Evolutionary conservation across 2,329 filamentous ascomycete genomes (phyloP), one percentile per base, ranked within the genome.

Genomic region (Talaromyces verruculosus): DNA sequence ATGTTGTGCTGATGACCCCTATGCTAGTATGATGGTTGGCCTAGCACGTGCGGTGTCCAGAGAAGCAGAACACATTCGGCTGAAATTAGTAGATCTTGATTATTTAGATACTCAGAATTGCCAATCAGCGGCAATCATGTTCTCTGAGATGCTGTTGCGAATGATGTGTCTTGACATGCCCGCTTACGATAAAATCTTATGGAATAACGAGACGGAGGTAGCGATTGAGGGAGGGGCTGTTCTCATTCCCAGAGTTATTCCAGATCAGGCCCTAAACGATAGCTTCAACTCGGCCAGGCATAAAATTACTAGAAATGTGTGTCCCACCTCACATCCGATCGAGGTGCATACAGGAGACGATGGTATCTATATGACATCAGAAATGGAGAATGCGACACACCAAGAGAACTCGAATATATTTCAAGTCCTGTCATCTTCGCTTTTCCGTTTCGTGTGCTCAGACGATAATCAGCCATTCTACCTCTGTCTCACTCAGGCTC

Each of bases 121-220:
- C 8, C 53, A 53, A 5, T 33, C 49, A 33, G 2, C 4, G 25
- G 49, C 57, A 30, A 41, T 15, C 15, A 33, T 57, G 35, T 22
- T 57, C 33, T 53, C 11, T 17, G 59, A 65, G 45, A 61, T 53
- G 35, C 67, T 73, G 11, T 66, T 73, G 6, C 67, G 65, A 11
- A 61, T 57, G 53, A 35, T 41, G 3, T 61, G 6, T 37, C 45
- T 37, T 33, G 61, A 63, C 22, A 11, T 57, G 22, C 47, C 30
- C 4, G 13, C 67, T 55, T 63, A 19, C 19, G 25, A 51, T 25
- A 45, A 61, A 15, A 35, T 76, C 0, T 53, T 76, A 3, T 77
- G 75, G 74, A 72, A 68, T 3, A 66, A 69, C 1, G 75, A 77
- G 64, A 73, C 70, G 1, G 75, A 79, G 61, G 37, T 76, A 4